Evolutionary conservation across 2,329 filamentous ascomycete genomes (phyloP), one percentile per base, ranked within the genome.

Genomic region (Alternaria postmessia): DNA sequence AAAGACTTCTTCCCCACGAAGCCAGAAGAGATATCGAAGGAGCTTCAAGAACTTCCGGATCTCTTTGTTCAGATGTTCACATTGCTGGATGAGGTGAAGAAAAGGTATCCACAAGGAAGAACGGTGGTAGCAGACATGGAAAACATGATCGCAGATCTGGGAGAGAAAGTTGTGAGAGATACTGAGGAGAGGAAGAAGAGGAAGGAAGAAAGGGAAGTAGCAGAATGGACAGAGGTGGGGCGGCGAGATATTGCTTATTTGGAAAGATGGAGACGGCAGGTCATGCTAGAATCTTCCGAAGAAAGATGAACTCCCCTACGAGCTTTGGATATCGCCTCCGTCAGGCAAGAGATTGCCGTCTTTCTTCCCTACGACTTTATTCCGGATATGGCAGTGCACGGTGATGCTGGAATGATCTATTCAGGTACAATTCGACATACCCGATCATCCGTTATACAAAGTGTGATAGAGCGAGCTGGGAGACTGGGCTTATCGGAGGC

Each of bases 71-170:
- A 20, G n/a, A 26, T 38, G 4, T 38, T 51, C 8, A 9, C 14
- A 4, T 24, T 20, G n/a, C 26, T 51, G 24, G 11, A 14, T 6
- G 24, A 41, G 18, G 24, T 51, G 36, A 38, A 38, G 34, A 26
- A 41, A 9, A 41, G 32, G n/a, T 51, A 51, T 51, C 49, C 49
- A 11, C 34, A 51, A 20, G 49, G 49, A n/a, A 24, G 49, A 8
- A 26, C 5, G 9, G 16, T 7, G 6, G 12, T 51, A 26, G 9
- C 12, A 16, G 36, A 7, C 5, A 41, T 51, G n/a, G 24, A 38
- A 16, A 41, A 20, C 12, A 28, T n/a, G 36, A 14, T 51, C 5
- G 24, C 24, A 16, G 49, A 26, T 38, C 36, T 51, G 11, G 36
- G 32, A 22, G 49, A 51, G 16, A 16, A 20, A 16, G 34, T 55